phyloP scores from a whole-genome alignment of 1,284 basidiomycete genomes.

The Agaricales sp. region DNA sequence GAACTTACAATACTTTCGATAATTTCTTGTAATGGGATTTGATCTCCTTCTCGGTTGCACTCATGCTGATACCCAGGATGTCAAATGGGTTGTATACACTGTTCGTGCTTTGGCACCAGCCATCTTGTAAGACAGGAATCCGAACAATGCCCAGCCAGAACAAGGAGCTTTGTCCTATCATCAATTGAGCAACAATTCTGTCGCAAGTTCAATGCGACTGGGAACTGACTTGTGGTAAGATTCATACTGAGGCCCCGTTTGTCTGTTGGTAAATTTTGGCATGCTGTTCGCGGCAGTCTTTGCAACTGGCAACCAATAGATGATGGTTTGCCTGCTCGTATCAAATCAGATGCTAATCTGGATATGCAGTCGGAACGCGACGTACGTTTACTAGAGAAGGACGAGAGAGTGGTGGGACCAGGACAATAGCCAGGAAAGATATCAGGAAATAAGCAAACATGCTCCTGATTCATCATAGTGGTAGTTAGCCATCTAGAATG shows the following conservation, averaged over 20 bases:
- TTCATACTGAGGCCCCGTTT: slow-evolving; percentile 33
- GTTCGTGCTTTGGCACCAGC: slow-evolving; percentile 49
- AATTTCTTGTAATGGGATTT: slow-evolving; percentile 95
- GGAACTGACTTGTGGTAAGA: slow-evolving; percentile 33
- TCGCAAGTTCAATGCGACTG: neutral
- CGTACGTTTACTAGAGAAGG: slow-evolving; percentile 32
- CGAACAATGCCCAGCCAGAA: slow-evolving; percentile 73
- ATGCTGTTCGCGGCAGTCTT: slow-evolving; percentile 51
- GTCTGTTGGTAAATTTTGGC: slow-evolving; percentile 30
- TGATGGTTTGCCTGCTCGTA: slow-evolving; percentile 18
- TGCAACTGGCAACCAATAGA: slow-evolving; percentile 54
- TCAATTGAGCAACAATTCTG: slow-evolving; percentile 3
- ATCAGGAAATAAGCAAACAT: slow-evolving; percentile 87
- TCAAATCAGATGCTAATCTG: slow-evolving; percentile 9
- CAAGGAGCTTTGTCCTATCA: slow-evolving; percentile 42
- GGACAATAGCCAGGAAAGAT: slow-evolving; percentile 73
- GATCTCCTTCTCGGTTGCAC: slow-evolving; percentile 80
- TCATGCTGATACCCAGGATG: slow-evolving; percentile 76
- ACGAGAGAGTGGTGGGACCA: slow-evolving; percentile 61
- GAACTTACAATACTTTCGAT: slow-evolving; percentile 76
- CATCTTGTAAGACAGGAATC: slow-evolving; percentile 58
- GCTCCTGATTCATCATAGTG: slow-evolving; percentile 84
- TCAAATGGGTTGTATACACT: slow-evolving; percentile 92
- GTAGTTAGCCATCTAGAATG: slow-evolving; percentile 60
- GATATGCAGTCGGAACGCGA: slow-evolving; percentile 13